These are phyloP conservation scores for Serendipita sp. DNA, from an alignment of 768 basidiomycete species.

Conservation along the genomic window DNA sequence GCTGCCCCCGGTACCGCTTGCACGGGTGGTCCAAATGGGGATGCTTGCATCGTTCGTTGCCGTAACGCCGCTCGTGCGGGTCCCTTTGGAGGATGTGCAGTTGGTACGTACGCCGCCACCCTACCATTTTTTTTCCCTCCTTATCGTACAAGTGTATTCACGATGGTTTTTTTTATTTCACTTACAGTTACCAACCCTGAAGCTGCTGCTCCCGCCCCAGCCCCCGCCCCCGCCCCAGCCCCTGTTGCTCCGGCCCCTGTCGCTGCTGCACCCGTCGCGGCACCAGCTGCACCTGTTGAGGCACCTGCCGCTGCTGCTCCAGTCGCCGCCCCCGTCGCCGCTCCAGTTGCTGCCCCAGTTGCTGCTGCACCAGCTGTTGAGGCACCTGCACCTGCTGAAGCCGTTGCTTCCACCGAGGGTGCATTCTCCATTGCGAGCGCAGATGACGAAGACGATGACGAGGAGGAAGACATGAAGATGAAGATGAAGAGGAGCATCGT, in stretches of 20 bases:
- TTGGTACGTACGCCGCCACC: slow-evolving; percentile 1
- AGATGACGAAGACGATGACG: neutral
- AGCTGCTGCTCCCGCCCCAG: neutral
- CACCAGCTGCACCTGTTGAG: neutral
- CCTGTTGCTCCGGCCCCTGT: neutral
- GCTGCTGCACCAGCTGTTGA: neutral
- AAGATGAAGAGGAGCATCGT: neutral
- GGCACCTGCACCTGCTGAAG: neutral
- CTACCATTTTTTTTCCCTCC: neutral
- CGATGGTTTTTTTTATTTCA: neutral
- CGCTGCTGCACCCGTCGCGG: neutral
- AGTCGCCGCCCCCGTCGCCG: neutral
- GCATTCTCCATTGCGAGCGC: neutral
- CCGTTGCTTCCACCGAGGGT: neutral
- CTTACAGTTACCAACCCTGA: neutral
- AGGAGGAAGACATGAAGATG: neutral
- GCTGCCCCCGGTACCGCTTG: slow-evolving; percentile 10
- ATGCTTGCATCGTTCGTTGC: slow-evolving; percentile 14
- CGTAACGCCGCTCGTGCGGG: slow-evolving; percentile 16
- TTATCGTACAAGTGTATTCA: neutral
- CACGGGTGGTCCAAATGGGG: slow-evolving; percentile 12
- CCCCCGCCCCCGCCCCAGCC: neutral
- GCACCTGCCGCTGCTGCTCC: neutral
- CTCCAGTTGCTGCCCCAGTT: neutral
- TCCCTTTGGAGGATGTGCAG: slow-evolving; percentile 22